A percentile compares a stretch with the other conserved stretches of the same genome.
Conservation (phyloP, 2,329 filamentous ascomycete species). For the Didymellaceae sp. region DNA sequence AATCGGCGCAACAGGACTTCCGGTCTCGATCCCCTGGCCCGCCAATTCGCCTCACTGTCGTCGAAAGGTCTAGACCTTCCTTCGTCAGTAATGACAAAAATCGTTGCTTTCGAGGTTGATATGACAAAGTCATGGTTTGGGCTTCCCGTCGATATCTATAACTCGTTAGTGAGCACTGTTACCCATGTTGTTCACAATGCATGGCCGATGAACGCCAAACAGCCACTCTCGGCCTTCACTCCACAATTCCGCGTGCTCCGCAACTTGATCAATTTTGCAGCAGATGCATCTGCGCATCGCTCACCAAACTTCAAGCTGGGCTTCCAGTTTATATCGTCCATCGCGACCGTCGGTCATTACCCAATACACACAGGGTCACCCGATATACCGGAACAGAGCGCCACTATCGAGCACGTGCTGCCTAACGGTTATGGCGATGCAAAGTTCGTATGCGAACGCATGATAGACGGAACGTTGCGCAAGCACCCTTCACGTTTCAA, state of each 20-base stretch:
- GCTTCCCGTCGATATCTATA: slow-evolving; percentile 51
- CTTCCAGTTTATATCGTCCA: slow-evolving; percentile 54
- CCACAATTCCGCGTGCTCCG: slow-evolving; percentile 59
- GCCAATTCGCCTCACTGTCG: slow-evolving; percentile 47
- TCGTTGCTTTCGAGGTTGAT: slow-evolving; percentile 58
- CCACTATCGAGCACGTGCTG: slow-evolving; percentile 51
- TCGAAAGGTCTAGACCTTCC: slow-evolving; percentile 16
- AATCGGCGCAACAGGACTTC: slow-evolving; percentile 49
- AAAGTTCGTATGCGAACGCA: slow-evolving; percentile 59
- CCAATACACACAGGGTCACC: slow-evolving; percentile 8
- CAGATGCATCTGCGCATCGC: slow-evolving; percentile 28
- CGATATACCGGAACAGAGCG: slow-evolving; percentile 53
- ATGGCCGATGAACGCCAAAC: slow-evolving; percentile 63
- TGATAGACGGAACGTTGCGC: slow-evolving; percentile 58
- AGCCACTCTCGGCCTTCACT: slow-evolving; percentile 58
- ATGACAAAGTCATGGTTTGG: slow-evolving; percentile 58
- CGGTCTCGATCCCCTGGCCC: slow-evolving; percentile 30
- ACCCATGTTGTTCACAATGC: slow-evolving; percentile 63
- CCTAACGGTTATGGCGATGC: slow-evolving; percentile 61
- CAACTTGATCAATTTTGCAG: slow-evolving; percentile 57
- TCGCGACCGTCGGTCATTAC: slow-evolving; percentile 49
- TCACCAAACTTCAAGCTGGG: slow-evolving; percentile 25
- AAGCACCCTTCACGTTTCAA: slow-evolving; percentile 53
- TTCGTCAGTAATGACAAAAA: slow-evolving; percentile 39
- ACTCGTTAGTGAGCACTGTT: slow-evolving; percentile 42